Evolutionary conservation across 176 grass and related monocot genomes (phyloP).

Genomic region (Raddia distichophylla): DNA sequence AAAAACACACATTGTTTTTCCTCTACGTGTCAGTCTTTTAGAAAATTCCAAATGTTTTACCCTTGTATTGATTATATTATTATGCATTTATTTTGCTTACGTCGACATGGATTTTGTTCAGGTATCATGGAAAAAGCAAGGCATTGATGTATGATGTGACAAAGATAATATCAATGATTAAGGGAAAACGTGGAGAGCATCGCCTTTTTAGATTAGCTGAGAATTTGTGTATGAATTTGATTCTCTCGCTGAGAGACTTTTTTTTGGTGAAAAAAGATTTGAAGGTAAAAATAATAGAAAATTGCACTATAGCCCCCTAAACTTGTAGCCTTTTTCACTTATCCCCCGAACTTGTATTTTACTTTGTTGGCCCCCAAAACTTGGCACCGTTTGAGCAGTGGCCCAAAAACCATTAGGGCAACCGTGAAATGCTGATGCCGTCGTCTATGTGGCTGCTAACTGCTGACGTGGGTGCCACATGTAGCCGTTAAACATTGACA

Average conservation of each 20-base stretch:
- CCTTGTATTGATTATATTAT: conserved; percentile 20
- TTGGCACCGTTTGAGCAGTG: too few relatives aligned
- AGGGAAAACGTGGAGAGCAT: conserved; percentile 93
- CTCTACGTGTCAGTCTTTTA: background rate
- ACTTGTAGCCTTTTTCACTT: too few relatives aligned
- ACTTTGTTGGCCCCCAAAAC: too few relatives aligned
- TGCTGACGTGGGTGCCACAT: too few relatives aligned
- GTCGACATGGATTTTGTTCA: conserved; percentile 36
- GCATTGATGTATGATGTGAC: conserved; percentile 99
- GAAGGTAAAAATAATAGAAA: conserved; percentile 57
- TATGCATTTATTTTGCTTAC: conserved; percentile 29
- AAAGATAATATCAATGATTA: conserved; percentile 99
- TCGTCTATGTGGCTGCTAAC: too few relatives aligned
- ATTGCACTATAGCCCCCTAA: too few relatives aligned
- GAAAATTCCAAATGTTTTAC: conserved; percentile 7
- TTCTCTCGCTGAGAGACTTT: conserved; percentile 96
- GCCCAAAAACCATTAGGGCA: too few relatives aligned
- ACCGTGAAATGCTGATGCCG: too few relatives aligned
- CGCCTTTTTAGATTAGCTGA: conserved; percentile 96
- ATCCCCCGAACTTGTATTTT: too few relatives aligned
- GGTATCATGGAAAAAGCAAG: conserved; percentile 98
- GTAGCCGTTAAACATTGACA: too few relatives aligned
- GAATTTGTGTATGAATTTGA: conserved; percentile 99
- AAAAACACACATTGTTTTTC: background rate
- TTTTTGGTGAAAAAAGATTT: conserved; percentile 99